Evolutionary conservation across 345 rosid genomes (phyloP), one percentile per base, ranked within the genome.

Genomic region (Eucalyptus coolabah): DNA sequence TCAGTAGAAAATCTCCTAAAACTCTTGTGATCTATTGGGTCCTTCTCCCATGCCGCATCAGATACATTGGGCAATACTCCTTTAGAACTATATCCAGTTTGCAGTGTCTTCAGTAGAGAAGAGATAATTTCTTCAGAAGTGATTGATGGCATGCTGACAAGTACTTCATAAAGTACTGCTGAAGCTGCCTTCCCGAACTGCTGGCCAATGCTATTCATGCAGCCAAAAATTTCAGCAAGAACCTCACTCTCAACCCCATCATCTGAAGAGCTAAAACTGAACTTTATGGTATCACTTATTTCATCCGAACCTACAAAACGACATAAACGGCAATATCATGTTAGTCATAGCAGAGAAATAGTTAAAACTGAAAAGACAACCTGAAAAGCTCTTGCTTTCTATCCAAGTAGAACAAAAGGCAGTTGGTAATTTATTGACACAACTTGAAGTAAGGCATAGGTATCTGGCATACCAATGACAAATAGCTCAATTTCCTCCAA

Each of bases 141-240:
- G 88, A 97, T 93, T 88, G 87, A 54, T n/a, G 93, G 92, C 81
- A 88, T 92, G 90, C 97, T 93, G 91, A 94, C 92, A 89, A 95
- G 88, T 86, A 96, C 93, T 94, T 97, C 98, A 90, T 97, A 97
- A 93, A 95, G 94, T 90, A 98, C 91, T 83, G 96, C 94, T 89
- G 97, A 94, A 89, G 96, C 94, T 45, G 95, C 90, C 93, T 94
- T 95, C 54, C 99, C 98, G 90, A 97, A 91, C 89, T 95, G 98
- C 91, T 97, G 97, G 93, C 95, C 94, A 88, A 96, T 91, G 91
- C 91, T 93, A 69, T 87, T 86, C 49, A 93, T 92, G 89, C 99
- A 96, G 91, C 93, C 92, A 80, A 95, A 94, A 81, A 97, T 93
- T 88, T 96, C 97, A 88, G 91, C 91, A 89, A 98, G 94, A 91